Evolutionary conservation across 805 yeast genomes (phyloP).

Genomic region (Martiniozyma abietophila): DNA sequence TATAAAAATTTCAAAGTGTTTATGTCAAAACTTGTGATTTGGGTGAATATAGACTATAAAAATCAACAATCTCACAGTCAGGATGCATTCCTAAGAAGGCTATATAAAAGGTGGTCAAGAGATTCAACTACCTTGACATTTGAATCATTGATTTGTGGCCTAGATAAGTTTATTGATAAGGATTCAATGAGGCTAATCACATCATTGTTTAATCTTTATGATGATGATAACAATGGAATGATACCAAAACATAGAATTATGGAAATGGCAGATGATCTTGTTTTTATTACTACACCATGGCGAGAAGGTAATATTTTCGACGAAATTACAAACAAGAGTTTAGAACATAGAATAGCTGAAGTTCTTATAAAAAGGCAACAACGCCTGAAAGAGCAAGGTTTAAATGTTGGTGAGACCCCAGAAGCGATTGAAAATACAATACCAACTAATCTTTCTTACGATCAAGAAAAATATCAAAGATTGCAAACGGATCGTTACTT

Average conservation of each 20-base stretch:
- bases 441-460: slow-evolving; percentile 53
- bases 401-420: slow-evolving; percentile 22
- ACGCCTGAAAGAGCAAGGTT: slow-evolving; percentile 23
- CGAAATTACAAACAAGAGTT: slow-evolving; percentile 47
- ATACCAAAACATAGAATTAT: slow-evolving; percentile 74
- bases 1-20: slow-evolving; percentile 63
- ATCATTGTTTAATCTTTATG: slow-evolving; percentile 72
- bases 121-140: slow-evolving; percentile 53
- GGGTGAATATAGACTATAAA: slow-evolving; percentile 39
- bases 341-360: slow-evolving; percentile 62
- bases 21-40: slow-evolving; percentile 71
- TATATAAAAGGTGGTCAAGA: slow-evolving; percentile 65
- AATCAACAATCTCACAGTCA: slow-evolving; percentile 21
- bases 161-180: slow-evolving; percentile 56
- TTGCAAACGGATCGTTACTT: slow-evolving; percentile 74
- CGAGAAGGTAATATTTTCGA: slow-evolving; percentile 65
- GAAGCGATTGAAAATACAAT: slow-evolving; percentile 38
- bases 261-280: slow-evolving; percentile 77
- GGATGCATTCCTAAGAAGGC: slow-evolving; percentile 45
- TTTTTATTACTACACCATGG: slow-evolving; percentile 79
- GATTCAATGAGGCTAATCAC: slow-evolving; percentile 76
- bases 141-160: slow-evolving; percentile 62
- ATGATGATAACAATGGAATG: slow-evolving; percentile 44
- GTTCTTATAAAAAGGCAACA: slow-evolving; percentile 38
- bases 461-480: slow-evolving; percentile 50